These are phyloP conservation scores for Fusarium nematophilum DNA, from an alignment of 2,329 filamentous ascomycete species.

Conservation along the genomic window DNA sequence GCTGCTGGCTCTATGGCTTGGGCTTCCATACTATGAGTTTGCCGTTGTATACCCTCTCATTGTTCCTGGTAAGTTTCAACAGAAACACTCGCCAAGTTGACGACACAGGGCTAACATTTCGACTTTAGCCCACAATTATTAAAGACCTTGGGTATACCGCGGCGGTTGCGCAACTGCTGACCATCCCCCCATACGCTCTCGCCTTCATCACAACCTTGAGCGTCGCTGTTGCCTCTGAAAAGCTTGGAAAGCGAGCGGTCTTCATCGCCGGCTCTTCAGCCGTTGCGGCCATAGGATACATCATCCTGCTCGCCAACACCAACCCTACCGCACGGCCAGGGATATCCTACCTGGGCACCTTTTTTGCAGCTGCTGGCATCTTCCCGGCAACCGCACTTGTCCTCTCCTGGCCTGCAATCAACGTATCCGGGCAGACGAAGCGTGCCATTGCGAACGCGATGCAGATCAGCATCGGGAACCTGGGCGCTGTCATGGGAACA, in stretches of 20 bases:
- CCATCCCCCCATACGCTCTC: conserved; percentile 73
- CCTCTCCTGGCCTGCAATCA: conserved; percentile 77
- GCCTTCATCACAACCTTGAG: conserved; percentile 69
- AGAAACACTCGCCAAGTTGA: rapidly evolving
- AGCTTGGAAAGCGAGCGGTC: conserved; percentile 65
- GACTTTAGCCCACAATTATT: conserved; percentile 62
- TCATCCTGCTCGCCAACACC: conserved; percentile 66
- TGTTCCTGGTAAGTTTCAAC: conserved; percentile 60
- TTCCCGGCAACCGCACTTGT: conserved; percentile 73
- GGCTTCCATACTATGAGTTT: conserved; percentile 79
- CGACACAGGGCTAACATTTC: background rate
- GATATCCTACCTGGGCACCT: conserved; percentile 69
- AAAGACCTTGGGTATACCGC: conserved; percentile 64
- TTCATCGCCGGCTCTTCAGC: conserved; percentile 70
- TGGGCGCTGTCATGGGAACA: conserved; percentile 75
- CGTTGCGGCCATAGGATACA: conserved; percentile 71
- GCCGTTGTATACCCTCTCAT: conserved; percentile 65
- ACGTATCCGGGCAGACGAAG: conserved; percentile 78
- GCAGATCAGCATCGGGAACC: conserved; percentile 78
- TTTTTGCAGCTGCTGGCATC: conserved; percentile 74
- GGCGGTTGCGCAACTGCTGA: conserved; percentile 67
- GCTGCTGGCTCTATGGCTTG: conserved; percentile 78
- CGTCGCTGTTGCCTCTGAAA: conserved; percentile 71
- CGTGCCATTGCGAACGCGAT: conserved; percentile 75
- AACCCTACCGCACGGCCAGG: conserved; percentile 61